phyloP scores from a whole-genome alignment of 2,329 filamentous ascomycete genomes.

The Onygenales sp. region DNA sequence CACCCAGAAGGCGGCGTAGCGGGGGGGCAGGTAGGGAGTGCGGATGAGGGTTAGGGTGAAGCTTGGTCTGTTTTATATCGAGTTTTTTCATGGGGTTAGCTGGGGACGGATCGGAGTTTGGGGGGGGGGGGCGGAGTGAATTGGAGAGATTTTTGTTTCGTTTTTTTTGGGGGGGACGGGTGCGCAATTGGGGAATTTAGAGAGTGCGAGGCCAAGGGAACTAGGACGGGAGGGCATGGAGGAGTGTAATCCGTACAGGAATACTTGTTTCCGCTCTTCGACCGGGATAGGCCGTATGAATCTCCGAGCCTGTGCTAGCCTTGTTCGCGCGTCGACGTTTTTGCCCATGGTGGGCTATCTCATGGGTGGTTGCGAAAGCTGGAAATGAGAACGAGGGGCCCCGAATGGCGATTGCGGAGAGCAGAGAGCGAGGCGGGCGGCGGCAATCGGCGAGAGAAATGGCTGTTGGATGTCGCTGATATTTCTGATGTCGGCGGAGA shows the following conservation, averaged over 20 bases:
- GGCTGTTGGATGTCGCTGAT: no score
- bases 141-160: neutral
- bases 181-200: neutral
- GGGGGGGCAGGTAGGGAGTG: slow-evolving; percentile 61
- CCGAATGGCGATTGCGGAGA: neutral
- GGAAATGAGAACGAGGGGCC: neutral
- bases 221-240: neutral
- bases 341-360: slow-evolving; percentile 2
- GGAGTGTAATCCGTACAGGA: slow-evolving; percentile 29
- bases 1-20: slow-evolving; percentile 81
- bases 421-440: neutral
- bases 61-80: slow-evolving; percentile 52
- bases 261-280: slow-evolving; percentile 33
- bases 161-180: neutral
- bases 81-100: neutral
- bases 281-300: slow-evolving; percentile 8
- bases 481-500: no score
- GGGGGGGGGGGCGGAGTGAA: neutral
- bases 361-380: neutral
- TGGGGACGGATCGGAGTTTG: neutral
- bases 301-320: neutral
- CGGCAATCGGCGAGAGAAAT: no score
- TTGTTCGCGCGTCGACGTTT: neutral
- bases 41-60: slow-evolving; percentile 73
- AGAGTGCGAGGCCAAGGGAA: neutral